phyloP scores from a whole-genome alignment of 1,284 basidiomycete species.

The Irpex sp. region DNA sequence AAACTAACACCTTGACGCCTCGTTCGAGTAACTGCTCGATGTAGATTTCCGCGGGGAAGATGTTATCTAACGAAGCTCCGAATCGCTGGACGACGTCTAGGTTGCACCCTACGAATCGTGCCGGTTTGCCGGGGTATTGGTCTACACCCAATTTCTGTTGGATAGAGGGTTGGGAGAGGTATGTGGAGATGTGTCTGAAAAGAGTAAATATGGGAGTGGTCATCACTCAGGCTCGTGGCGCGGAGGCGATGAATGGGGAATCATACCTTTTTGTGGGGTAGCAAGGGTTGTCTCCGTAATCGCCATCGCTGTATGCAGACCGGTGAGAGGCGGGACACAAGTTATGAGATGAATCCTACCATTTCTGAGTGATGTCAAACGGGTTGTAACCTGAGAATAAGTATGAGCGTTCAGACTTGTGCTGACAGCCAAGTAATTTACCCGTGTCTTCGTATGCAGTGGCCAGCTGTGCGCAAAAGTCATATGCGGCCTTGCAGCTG shows the following conservation, averaged over 20 bases:
- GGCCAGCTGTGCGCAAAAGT: slow-evolving; percentile 28
- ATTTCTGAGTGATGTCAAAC: slow-evolving; percentile 3
- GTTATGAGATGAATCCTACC: background rate
- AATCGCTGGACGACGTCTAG: slow-evolving; percentile 39
- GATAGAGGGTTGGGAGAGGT: background rate
- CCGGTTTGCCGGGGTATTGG: background rate
- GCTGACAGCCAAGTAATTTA: background rate
- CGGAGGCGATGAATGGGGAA: background rate
- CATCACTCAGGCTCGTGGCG: too few relatives aligned
- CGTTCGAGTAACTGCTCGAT: slow-evolving; percentile 71
- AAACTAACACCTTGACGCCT: slow-evolving; percentile 66
- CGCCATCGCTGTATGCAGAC: background rate
- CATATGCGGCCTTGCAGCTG: slow-evolving; percentile 31
- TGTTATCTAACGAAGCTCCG: slow-evolving; percentile 28
- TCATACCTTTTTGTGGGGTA: background rate
- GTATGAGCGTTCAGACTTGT: too few relatives aligned
- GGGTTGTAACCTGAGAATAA: background rate
- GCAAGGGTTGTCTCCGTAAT: background rate
- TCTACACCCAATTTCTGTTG: background rate
- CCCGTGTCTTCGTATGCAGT: slow-evolving; percentile 10
- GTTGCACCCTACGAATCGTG: slow-evolving; percentile 47
- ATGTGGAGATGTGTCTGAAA: background rate
- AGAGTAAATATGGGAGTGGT: background rate
- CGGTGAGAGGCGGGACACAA: too few relatives aligned
- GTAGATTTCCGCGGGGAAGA: slow-evolving; percentile 45